phyloP scores from a whole-genome alignment of 2,329 filamentous ascomycete genomes.

The Madurella mycetomatis region DNA sequence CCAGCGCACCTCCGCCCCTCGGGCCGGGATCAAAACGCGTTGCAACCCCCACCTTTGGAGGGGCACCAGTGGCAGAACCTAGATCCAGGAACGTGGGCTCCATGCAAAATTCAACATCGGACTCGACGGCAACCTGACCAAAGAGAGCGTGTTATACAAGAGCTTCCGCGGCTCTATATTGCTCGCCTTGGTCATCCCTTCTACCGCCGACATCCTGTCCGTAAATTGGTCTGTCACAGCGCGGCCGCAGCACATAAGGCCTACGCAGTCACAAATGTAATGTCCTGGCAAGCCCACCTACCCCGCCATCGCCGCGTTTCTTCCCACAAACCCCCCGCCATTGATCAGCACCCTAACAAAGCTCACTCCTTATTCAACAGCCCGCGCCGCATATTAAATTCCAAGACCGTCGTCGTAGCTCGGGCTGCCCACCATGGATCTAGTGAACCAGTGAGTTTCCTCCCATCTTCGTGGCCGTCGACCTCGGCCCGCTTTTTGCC shows the following conservation, averaged over 20 bases:
- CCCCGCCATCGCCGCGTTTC: constrained; percentile 9
- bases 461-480: constrained; percentile 6
- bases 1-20: not conserved
- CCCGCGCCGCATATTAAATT: too few species aligned
- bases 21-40: not conserved
- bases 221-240: not conserved
- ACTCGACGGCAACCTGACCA: constrained; percentile 10
- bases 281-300: not conserved
- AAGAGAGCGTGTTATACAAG: not conserved
- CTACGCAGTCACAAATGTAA: not conserved
- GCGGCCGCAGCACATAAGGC: not conserved
- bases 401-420: constrained; percentile 4
- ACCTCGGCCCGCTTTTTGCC: not conserved
- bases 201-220: too few species aligned
- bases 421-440: constrained; percentile 40
- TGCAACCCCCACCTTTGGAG: constrained; percentile 23
- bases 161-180: not conserved
- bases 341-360: too few species aligned
- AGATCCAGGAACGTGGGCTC: constrained; percentile 40
- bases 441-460: constrained; percentile 48
- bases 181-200: too few species aligned
- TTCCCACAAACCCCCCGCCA: too few species aligned
- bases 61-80: constrained; percentile 30
- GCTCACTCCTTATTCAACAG: too few species aligned
- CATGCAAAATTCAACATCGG: constrained; percentile 17